Base-by-base conservation (phyloP, 2,329 filamentous ascomycete species). In the Colletotrichum lentis region DNA sequence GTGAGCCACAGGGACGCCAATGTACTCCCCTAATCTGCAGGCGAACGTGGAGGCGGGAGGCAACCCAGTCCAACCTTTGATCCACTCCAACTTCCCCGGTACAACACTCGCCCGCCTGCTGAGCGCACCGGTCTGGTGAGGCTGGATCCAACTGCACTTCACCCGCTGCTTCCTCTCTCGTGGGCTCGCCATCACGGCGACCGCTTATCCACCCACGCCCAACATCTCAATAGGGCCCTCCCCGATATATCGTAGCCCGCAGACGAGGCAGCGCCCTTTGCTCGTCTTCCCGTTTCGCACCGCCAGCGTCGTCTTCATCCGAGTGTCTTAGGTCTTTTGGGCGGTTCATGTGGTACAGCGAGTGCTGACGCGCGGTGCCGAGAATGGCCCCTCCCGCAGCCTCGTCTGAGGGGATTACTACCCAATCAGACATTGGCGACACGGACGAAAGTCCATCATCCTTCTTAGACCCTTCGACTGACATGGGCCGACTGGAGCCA, bases 361-460 rank as follows among this genome's bases (percentile, higher is more conserved):
- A 69, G 63, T 69, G 64, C 63, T 71, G 64, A 71, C 68, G 57
- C 57, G 69, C 53, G 64, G 57, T 64, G 68, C 70, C 70, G 24
- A 71, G 50, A 61, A 69, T 71, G 70, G 70, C 68, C 69, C 70
- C 70, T 69, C 58, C 68, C 57, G 58, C 60, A 64, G 68, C 68
- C 64, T 71, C 65, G 53, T 69, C 70, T 63, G 70, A 71, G 68
- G 70, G 70, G 46, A 49, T 60, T 54, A 46, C 61, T 58, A 52
- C 70, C 70, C 56, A 70, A 67, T 70, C 69, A 69, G 70, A 70
- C 53, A 60, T 69, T 61, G 68, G 55, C 57, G 64, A 71, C 41
- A 64, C 62, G 56, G 66, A 69, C 62, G 66, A 69, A 50, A 66
- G 49, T 27, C 52, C 50, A 60, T 43, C 52, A 58, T 53, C 62